These are phyloP conservation scores for Geranium incanum DNA, from an alignment of 441 rosid species.

Conservation along the genomic window DNA sequence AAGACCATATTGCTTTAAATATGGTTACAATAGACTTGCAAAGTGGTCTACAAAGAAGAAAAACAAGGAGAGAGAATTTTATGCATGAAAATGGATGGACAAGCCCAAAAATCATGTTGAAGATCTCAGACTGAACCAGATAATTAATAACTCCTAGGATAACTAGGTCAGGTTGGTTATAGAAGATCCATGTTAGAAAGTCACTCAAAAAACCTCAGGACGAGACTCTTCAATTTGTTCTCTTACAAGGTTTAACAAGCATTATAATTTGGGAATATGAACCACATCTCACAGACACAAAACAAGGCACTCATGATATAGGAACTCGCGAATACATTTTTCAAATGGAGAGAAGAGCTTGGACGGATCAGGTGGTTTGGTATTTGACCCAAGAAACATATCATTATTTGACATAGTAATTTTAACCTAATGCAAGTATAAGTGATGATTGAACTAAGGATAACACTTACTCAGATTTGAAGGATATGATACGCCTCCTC, in stretches of 20 bases:
- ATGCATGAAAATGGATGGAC: not conserved
- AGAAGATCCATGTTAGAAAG: not conserved
- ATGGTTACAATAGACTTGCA: not conserved
- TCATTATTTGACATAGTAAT: not conserved
- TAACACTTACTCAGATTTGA: conserved; percentile 63
- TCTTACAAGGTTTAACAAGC: not conserved
- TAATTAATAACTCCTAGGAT: not conserved
- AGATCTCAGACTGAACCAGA: not conserved
- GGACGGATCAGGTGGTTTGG: not conserved
- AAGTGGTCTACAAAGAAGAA: not conserved
- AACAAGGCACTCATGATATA: not conserved
- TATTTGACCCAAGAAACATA: conserved; percentile 2
- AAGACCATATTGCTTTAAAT: not conserved
- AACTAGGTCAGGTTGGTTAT: not conserved
- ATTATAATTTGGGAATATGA: not conserved
- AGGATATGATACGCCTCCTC: conserved; percentile 43
- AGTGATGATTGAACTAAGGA: not conserved
- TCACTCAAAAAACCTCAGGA: not conserved
- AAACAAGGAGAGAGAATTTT: not conserved
- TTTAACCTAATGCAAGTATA: not conserved
- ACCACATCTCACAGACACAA: not conserved
- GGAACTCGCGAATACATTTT: not conserved
- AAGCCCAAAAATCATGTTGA: not conserved
- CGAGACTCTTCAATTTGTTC: not conserved
- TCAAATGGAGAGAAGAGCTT: not conserved